A percentile compares a stretch with the other conserved stretches of the same genome.
Evolutionary conservation across 352 stramenopile genomes (phyloP).

Genomic region (Phytophthora chlamydospora): DNA sequence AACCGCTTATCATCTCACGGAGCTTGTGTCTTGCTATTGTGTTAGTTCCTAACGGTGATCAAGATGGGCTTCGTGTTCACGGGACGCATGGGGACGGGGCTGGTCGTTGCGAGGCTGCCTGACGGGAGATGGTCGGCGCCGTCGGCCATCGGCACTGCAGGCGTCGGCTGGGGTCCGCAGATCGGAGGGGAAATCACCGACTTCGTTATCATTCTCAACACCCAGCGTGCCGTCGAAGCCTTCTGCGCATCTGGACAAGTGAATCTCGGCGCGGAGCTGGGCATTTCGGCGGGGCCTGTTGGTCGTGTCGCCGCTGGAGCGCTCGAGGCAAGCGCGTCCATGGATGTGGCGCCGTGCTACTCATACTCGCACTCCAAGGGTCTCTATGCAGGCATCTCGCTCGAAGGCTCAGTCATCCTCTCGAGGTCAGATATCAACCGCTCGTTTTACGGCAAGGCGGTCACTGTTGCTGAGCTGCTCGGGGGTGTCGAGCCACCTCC

Average conservation of each 20-base stretch:
- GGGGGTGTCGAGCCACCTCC: constrained; percentile 79
- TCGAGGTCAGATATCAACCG: constrained; percentile 90
- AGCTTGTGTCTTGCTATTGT: constrained; percentile 3
- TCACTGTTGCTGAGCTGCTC: constrained; percentile 77
- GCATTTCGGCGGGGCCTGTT: constrained; percentile 88
- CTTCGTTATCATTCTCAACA: constrained; percentile 95
- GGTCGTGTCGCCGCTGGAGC: constrained; percentile 84
- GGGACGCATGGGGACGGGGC: constrained; percentile 89
- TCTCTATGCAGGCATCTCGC: constrained; percentile 88
- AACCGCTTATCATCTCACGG: not conserved
- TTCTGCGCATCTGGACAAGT: constrained; percentile 89
- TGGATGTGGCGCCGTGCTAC: constrained; percentile 90
- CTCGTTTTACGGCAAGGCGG: constrained; percentile 90
- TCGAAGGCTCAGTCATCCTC: constrained; percentile 92
- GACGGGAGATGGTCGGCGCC: constrained; percentile 96
- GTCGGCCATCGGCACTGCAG: constrained; percentile 93
- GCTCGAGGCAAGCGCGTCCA: constrained; percentile 73
- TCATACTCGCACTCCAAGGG: constrained; percentile 93
- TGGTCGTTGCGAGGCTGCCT: constrained; percentile 92
- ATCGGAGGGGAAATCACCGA: constrained; percentile 94
- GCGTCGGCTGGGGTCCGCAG: constrained; percentile 90
- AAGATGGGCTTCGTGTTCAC: constrained; percentile 91
- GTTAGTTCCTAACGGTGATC: constrained; percentile 91
- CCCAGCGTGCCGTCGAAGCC: constrained; percentile 80
- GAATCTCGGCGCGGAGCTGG: constrained; percentile 91